Evolutionary conservation across 495 filamentous ascomycete species (phyloP).

Genomic region (Bathelium albidoporum): DNA sequence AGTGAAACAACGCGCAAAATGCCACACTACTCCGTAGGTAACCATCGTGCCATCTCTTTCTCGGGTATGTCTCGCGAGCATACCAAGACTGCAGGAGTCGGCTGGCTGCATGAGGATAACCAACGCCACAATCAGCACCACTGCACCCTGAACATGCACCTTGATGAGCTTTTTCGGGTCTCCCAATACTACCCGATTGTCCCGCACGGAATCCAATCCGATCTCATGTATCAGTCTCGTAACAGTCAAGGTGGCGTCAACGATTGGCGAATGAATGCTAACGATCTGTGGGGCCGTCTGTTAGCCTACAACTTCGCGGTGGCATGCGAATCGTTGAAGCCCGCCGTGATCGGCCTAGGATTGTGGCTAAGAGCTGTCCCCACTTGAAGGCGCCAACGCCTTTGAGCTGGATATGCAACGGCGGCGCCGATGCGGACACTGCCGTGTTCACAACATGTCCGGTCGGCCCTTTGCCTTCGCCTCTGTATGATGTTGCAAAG

Average conservation of each 20-base stretch:
- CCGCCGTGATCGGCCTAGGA: not conserved
- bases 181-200: not conserved
- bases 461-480: not conserved
- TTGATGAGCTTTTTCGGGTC: not conserved
- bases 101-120: not conserved
- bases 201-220: not conserved
- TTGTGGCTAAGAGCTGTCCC: not conserved
- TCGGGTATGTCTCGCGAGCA: not conserved
- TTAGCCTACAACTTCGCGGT: not conserved
- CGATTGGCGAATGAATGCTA: not conserved
- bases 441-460: not conserved
- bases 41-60: not conserved
- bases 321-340: not conserved
- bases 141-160: not conserved
- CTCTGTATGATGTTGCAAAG: not conserved
- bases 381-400: not conserved
- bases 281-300: not conserved
- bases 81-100: not conserved
- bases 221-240: not conserved
- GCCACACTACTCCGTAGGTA: no score
- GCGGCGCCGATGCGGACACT: not conserved
- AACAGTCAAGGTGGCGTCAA: not conserved
- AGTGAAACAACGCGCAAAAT: no score
- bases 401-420: not conserved
- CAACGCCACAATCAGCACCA: not conserved